Evolutionary conservation across 2,329 filamentous ascomycete genomes (phyloP).

Genomic region (Biscogniauxia marginata): DNA sequence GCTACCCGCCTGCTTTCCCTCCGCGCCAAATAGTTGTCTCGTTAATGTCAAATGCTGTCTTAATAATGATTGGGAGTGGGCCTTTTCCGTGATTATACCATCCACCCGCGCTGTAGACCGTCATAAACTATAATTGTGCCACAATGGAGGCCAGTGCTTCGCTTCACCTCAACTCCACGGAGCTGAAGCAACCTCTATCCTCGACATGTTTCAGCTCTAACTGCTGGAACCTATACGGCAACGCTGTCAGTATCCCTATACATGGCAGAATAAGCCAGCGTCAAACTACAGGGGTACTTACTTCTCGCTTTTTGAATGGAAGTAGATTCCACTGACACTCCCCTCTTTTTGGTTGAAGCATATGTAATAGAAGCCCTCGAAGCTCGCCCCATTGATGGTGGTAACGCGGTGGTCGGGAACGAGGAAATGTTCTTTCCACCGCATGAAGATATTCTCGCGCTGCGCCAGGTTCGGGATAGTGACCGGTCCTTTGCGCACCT

Average conservation of each 20-base stretch:
- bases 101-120: no score
- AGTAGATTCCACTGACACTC: constrained; percentile 90
- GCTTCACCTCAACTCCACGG: constrained; percentile 81
- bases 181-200: constrained; percentile 77
- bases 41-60: no score
- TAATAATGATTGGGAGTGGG: no score
- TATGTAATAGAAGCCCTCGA: constrained; percentile 98
- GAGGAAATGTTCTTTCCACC: constrained; percentile 98
- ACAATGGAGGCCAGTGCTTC: no score
- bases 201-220: constrained; percentile 86
- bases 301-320: constrained; percentile 97
- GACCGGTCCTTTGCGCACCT: constrained; percentile 54
- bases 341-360: constrained; percentile 94
- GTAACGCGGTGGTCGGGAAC: constrained; percentile 92
- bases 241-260: constrained; percentile 13
- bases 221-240: constrained; percentile 73
- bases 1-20: no score
- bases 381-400: constrained; percentile 90
- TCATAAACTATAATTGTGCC: no score
- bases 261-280: no score
- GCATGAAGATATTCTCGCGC: constrained; percentile 88
- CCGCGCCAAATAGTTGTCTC: no score
- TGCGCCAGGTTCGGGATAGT: constrained; percentile 27
- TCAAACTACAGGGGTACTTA: constrained; percentile 56
- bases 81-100: no score